Percentiles rank a stretch among this genome's conserved stretches.
Evolutionary conservation across 129 eudicot species (phyloP).

Genomic region (Pittosporum tobira): DNA sequence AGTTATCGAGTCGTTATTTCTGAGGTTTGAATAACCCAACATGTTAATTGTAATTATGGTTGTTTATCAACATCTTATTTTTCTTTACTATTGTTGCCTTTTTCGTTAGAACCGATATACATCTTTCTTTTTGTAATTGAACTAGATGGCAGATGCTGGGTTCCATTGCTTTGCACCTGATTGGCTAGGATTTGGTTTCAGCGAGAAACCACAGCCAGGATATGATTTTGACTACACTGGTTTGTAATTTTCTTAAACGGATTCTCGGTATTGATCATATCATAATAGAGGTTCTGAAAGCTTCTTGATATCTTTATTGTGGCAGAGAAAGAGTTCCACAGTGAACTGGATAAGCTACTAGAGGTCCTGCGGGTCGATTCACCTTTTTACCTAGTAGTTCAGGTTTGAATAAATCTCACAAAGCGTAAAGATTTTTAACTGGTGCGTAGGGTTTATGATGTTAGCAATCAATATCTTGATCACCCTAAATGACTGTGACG

Average conservation of each 20-base stretch:
- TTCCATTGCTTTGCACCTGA: conserved; percentile 95
- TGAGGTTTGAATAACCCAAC: conserved; percentile 35
- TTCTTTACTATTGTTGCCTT: not conserved
- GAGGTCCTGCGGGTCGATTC: conserved; percentile 54
- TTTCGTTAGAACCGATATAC: not conserved
- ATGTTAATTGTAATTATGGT: not conserved
- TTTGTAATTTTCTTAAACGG: conserved; percentile 20
- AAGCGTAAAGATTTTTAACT: conserved; percentile 7
- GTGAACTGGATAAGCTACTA: conserved; percentile 74
- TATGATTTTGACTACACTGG: conserved; percentile 95
- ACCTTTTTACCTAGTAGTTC: conserved; percentile 78
- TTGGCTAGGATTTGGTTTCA: conserved; percentile 99
- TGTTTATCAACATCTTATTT: not conserved
- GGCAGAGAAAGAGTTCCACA: conserved; percentile 93
- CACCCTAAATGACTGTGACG: not conserved
- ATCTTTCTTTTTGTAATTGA: not conserved
- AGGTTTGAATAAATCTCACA: conserved; percentile 49
- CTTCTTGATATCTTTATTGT: conserved; percentile 12
- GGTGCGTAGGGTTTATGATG: conserved; percentile 12
- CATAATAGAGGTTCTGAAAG: too few relatives aligned
- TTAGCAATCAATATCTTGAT: not conserved
- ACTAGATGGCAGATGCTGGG: conserved; percentile 78
- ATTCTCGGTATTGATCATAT: conserved; percentile 3
- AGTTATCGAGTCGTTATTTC: conserved; percentile 97
- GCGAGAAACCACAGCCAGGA: conserved; percentile 91